Evolutionary conservation across 441 rosid species (phyloP).

Genomic region (Daphne laureola): DNA sequence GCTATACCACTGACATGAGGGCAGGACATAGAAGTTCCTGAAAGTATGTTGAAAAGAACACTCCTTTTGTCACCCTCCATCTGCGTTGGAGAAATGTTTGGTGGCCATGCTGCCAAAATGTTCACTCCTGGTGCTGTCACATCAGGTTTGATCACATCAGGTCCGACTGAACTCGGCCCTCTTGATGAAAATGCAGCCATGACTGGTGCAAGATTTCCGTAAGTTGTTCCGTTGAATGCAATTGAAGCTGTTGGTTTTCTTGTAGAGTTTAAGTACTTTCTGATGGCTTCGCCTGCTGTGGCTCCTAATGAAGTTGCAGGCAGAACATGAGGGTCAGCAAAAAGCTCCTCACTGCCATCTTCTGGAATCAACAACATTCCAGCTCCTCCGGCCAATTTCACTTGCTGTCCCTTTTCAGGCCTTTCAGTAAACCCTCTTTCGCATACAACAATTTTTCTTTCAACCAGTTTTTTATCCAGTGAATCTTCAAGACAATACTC

Average conservation of each 20-base stretch:
- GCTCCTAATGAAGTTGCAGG: slow-evolving; percentile 37
- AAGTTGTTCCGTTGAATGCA: slow-evolving; percentile 30
- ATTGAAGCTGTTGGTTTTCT: slow-evolving; percentile 28
- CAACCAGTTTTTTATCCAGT: slow-evolving; percentile 18
- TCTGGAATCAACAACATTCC: slow-evolving; percentile 42
- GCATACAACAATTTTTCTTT: slow-evolving; percentile 43
- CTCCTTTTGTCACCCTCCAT: slow-evolving; percentile 36
- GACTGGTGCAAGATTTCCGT: slow-evolving; percentile 36
- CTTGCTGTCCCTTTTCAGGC: slow-evolving; percentile 37
- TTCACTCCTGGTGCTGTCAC: slow-evolving; percentile 49
- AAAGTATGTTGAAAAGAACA: slow-evolving; percentile 40
- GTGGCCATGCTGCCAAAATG: slow-evolving; percentile 57
- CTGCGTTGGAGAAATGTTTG: slow-evolving; percentile 27
- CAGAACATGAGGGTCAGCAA: slow-evolving; percentile 37
- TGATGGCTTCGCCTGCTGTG: slow-evolving; percentile 24
- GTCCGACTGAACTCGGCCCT: slow-evolving; percentile 41
- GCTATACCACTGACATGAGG: slow-evolving; percentile 64
- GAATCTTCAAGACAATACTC: slow-evolving; percentile 4
- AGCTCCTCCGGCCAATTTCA: slow-evolving; percentile 41
- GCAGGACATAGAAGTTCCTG: slow-evolving; percentile 67
- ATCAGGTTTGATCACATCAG: slow-evolving; percentile 51
- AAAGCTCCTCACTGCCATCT: slow-evolving; percentile 42
- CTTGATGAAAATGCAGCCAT: slow-evolving; percentile 56
- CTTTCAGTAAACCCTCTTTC: slow-evolving; percentile 1
- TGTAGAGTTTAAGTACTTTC: slow-evolving; percentile 19